phyloP scores from a whole-genome alignment of 1,284 basidiomycete genomes.

The Cutaneotrichosporon daszewskae region DNA sequence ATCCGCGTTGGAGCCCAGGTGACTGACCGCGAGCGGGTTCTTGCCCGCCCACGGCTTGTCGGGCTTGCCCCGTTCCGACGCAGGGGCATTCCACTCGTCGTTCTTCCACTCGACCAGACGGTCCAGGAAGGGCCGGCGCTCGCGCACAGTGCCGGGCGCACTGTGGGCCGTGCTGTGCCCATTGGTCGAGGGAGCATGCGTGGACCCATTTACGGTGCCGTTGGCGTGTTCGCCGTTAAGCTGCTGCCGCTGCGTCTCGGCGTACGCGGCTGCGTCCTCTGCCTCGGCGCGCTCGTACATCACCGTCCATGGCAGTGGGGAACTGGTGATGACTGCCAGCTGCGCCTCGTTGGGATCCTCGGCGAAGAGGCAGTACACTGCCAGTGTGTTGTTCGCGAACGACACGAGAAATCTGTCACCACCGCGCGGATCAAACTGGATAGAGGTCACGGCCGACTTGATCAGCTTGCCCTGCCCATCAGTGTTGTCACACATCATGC shows the following conservation, averaged over 20 bases:
- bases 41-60: conserved; percentile 37
- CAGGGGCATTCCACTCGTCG: conserved; percentile 36
- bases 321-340: conserved; percentile 18
- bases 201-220: neutral
- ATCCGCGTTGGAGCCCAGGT: conserved; percentile 49
- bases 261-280: conserved; percentile 1
- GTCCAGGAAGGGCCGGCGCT: conserved; percentile 13
- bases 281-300: conserved; percentile 20
- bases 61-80: conserved; percentile 22
- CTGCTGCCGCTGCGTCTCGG: neutral
- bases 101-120: conserved; percentile 45
- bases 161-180: neutral
- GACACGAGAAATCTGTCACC: conserved; percentile 82
- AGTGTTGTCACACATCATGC: conserved; percentile 20
- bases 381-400: conserved; percentile 61
- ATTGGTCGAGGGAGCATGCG: too few species aligned
- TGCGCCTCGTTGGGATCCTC: conserved; percentile 33
- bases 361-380: conserved; percentile 41
- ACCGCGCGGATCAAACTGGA: conserved; percentile 84
- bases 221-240: neutral
- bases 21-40: conserved; percentile 45
- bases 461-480: conserved; percentile 64
- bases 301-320: conserved; percentile 33
- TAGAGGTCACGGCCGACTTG: conserved; percentile 69
- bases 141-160: neutral